Percentiles rank a stretch among this genome's conserved stretches.
phyloP scores from a whole-genome alignment of 129 eudicot genomes.

The Saposhnikovia divaricata region DNA sequence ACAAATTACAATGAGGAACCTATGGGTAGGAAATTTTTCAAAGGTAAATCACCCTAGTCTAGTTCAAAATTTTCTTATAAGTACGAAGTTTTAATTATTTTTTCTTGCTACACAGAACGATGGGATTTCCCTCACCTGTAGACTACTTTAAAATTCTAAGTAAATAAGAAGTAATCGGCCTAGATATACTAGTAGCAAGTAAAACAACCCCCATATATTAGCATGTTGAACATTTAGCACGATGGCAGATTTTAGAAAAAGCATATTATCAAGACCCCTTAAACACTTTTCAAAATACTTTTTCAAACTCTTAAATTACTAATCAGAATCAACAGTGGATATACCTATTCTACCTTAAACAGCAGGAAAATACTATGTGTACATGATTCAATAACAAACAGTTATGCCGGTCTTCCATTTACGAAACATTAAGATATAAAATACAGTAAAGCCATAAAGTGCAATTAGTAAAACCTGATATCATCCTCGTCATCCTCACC shows the following conservation, averaged over 20 bases:
- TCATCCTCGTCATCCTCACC: slow-evolving; percentile 33
- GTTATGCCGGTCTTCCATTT: not conserved
- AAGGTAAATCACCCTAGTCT: not conserved
- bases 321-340: not conserved
- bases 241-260: not conserved
- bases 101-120: not conserved
- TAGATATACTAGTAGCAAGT: not conserved
- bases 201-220: not conserved
- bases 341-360: not conserved
- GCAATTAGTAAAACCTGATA: slow-evolving; percentile 34
- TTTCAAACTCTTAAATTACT: not conserved
- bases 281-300: not conserved
- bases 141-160: not conserved
- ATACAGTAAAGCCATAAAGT: not conserved
- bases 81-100: not conserved
- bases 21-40: not conserved
- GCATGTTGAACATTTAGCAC: not conserved
- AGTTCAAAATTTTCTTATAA: too few relatives aligned
- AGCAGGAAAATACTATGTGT: not conserved
- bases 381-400: not conserved
- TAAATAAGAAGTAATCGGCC: not conserved
- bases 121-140: not conserved
- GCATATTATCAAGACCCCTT: not conserved
- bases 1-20: not conserved
- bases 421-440: not conserved